Conservation (phyloP, 345 rosid species). For the Odontarrhena argentea region DNA sequence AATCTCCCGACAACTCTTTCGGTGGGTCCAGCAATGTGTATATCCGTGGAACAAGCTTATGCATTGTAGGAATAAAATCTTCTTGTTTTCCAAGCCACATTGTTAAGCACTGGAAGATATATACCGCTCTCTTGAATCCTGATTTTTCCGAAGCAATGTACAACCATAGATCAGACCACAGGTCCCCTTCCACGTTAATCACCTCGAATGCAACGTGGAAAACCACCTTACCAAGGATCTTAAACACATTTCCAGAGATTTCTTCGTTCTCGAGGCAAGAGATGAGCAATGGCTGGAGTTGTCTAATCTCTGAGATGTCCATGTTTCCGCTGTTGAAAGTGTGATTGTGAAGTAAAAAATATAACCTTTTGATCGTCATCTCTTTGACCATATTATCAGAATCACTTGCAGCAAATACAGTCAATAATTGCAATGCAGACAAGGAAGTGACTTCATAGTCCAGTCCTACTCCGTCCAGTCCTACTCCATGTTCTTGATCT, state of each 20-base stretch:
- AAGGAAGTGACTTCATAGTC: neutral
- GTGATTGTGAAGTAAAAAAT: neutral
- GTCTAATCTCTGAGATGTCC: neutral
- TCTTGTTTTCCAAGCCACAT: neutral
- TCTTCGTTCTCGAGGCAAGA: slow-evolving; percentile 4
- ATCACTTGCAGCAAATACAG: neutral
- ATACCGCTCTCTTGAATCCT: neutral
- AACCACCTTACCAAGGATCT: slow-evolving; percentile 6
- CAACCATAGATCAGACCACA: neutral
- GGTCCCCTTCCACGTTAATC: too few species aligned
- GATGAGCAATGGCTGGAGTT: slow-evolving; percentile 16
- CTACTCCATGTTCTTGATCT: neutral
- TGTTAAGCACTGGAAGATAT: slow-evolving; percentile 14
- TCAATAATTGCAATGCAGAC: neutral
- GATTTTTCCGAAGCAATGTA: neutral
- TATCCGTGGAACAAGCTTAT: slow-evolving; percentile 7
- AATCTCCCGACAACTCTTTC: neutral
- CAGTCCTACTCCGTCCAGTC: neutral
- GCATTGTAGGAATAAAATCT: neutral
- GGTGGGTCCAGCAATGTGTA: neutral
- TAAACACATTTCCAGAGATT: neutral
- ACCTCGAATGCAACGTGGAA: neutral
- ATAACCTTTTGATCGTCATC: neutral
- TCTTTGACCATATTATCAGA: neutral
- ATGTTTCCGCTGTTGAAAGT: neutral